phyloP scores from a whole-genome alignment of 306 rosid species.

The Cucurbita argyrosperma region DNA sequence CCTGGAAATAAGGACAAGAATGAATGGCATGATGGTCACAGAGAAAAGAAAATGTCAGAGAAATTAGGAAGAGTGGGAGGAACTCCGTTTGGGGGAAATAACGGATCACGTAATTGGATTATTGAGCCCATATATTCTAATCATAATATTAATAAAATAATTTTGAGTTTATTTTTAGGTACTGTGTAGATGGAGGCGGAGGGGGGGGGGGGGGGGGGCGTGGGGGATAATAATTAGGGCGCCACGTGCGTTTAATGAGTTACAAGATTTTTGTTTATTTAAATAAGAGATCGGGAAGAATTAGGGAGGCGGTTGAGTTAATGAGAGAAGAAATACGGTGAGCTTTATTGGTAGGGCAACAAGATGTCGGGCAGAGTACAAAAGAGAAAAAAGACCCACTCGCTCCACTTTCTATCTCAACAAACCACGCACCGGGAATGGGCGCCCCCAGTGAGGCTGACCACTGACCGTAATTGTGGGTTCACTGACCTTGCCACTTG shows the following conservation, averaged over 20 bases:
- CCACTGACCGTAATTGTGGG: constrained; percentile 28
- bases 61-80: neutral
- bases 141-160: neutral
- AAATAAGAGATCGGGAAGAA: neutral
- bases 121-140: neutral
- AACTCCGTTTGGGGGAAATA: constrained; percentile 39
- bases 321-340: neutral
- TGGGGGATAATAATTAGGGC: constrained; percentile 40
- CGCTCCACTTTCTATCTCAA: constrained; percentile 22
- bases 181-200: constrained; percentile 2
- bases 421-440: constrained; percentile 35
- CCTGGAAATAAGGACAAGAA: constrained; percentile 1
- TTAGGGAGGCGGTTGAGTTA: neutral
- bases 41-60: constrained; percentile 2
- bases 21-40: constrained; percentile 7
- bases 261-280: neutral
- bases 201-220: neutral
- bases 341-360: constrained; percentile 35
- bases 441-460: constrained; percentile 26
- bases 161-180: constrained; percentile 19
- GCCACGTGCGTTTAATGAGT: constrained; percentile 56
- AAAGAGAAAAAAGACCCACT: constrained; percentile 20
- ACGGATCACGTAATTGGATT: constrained; percentile 66
- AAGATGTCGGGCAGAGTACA: constrained; percentile 32
- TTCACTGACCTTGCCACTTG: constrained; percentile 23